These are phyloP conservation scores for Erodium maritimum DNA, from an alignment of 345 rosid genomes.

Conservation along the genomic window DNA sequence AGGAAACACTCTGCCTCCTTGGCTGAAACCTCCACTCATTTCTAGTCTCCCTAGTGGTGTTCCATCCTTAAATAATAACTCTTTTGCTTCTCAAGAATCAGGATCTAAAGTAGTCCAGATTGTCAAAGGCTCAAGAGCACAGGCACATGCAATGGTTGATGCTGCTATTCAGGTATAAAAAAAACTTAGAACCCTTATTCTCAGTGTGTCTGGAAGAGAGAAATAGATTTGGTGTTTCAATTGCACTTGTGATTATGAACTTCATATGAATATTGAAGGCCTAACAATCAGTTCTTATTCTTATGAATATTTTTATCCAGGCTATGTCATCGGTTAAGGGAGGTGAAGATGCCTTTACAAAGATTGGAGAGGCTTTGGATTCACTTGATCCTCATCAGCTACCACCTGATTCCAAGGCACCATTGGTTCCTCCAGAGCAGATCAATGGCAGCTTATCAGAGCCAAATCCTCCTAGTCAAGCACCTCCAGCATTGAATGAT, in stretches of 20 bases:
- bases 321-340: slow-evolving; percentile 59
- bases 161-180: slow-evolving; percentile 67
- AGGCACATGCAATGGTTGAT: slow-evolving; percentile 79
- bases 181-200: neutral
- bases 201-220: neutral
- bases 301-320: slow-evolving; percentile 29
- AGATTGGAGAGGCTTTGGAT: slow-evolving; percentile 61
- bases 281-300: neutral
- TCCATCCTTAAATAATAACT: slow-evolving; percentile 19
- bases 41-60: slow-evolving; percentile 17
- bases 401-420: slow-evolving; percentile 20
- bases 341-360: slow-evolving; percentile 58
- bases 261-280: neutral
- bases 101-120: slow-evolving; percentile 58
- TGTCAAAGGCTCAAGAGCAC: slow-evolving; percentile 50
- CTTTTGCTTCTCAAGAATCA: slow-evolving; percentile 37
- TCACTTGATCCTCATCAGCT: slow-evolving; percentile 34
- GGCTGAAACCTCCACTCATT: slow-evolving; percentile 28
- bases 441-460: slow-evolving; percentile 28
- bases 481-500: slow-evolving; percentile 20
- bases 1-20: slow-evolving; percentile 22
- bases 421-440: slow-evolving; percentile 24
- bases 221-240: no score
- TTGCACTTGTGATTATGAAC: neutral
- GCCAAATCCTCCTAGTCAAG: slow-evolving; percentile 14